Evolutionary conservation across 768 basidiomycete genomes (phyloP), one percentile per base, ranked within the genome.

Genomic region (Hericium rajendrae): DNA sequence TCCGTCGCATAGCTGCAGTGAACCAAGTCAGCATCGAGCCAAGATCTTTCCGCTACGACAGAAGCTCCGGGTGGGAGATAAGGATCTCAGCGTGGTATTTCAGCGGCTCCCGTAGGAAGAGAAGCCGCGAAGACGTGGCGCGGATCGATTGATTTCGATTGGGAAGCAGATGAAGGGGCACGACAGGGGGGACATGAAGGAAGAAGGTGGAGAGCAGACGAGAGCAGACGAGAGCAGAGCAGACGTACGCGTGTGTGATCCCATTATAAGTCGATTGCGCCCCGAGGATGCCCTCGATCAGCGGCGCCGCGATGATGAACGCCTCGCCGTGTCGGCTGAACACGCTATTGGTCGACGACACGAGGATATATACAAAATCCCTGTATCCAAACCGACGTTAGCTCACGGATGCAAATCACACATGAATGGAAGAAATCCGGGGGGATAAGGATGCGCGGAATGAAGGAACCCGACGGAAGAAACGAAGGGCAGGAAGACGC

Each of bases 311-410:
- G 37, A 63, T 59, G 37, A 63, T 62, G 38, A 63, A 55, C 4
- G 60, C 55, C 24, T 63, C 62, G 32, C 57, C 62, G 15, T 63
- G 57, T 46, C 39, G 48, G 37, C 60, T 55, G 22, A 63, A 61
- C 15, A 57, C 4, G 12, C 60, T 54, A 18, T 53, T 46, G 18
- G 57, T 28, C 55, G 56, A 28, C 4, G 62, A 63, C 32, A 63
- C 62, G 39, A 63, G 62, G 46, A 63, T 63, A 48, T 63, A 63
- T 20, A 63, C 9, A 22, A 63, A 57, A 41, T 63, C 62, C 62
- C 62, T 63, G 56, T 43, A 18, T 8, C 5, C 15, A 46, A 15
- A 18, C 43, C 43, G 20, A 46, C 43, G 43, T 18, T 46, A 46
- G 20, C 8, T 11, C 32, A 32, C 43, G 43, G 43, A 46, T n/a